These are phyloP conservation scores for Cryptosporidium sp. DNA, from an alignment of 169 alveolate genomes.

Conservation along the genomic window DNA sequence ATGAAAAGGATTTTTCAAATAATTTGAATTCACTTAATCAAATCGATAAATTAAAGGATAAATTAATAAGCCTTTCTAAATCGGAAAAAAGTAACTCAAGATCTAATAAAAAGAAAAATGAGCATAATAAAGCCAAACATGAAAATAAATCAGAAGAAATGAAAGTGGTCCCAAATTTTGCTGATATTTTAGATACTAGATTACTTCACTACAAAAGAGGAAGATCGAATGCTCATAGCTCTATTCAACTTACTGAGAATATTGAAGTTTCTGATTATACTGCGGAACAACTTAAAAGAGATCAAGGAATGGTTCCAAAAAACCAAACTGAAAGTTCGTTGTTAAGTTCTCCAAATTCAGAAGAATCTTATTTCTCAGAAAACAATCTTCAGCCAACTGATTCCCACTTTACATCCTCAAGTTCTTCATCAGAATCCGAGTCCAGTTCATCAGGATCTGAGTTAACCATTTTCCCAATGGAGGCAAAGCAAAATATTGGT, in stretches of 20 bases:
- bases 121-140: not conserved
- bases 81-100: not conserved
- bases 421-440: not conserved
- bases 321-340: conserved; percentile 22
- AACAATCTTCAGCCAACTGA: not conserved
- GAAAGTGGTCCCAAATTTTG: conserved; percentile 6
- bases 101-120: conserved; percentile 6
- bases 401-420: conserved; percentile 1
- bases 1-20: not conserved
- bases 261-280: conserved; percentile 54
- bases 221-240: conserved; percentile 47
- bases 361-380: not conserved
- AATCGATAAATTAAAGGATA: not conserved
- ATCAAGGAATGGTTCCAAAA: not conserved
- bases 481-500: conserved; percentile 59
- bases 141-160: not conserved
- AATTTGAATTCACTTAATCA: not conserved
- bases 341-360: conserved; percentile 39
- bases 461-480: conserved; percentile 62
- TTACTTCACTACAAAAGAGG: conserved; percentile 46
- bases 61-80: not conserved
- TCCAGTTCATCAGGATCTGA: conserved; percentile 21
- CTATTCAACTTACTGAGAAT: conserved; percentile 63
- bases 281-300: conserved; percentile 35
- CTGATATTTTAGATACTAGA: conserved; percentile 49